These are phyloP conservation scores for Hebeloma cylindrosporum DNA, from an alignment of 768 basidiomycete genomes.

Conservation along the genomic window DNA sequence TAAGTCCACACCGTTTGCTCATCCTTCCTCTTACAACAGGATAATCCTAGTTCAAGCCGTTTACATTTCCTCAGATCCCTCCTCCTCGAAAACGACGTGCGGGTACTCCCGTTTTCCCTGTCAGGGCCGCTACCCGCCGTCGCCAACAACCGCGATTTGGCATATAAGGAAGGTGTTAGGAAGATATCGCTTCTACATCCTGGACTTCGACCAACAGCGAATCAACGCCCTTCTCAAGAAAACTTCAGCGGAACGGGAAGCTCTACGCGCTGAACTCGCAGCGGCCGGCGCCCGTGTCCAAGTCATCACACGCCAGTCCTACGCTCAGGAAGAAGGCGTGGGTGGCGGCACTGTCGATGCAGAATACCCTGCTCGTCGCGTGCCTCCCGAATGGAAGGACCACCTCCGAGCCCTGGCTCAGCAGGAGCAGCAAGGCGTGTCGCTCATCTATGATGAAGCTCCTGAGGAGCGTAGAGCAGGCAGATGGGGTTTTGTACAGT, in stretches of 20 bases:
- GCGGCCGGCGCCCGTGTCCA: slow-evolving; percentile 6
- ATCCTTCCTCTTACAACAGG: neutral
- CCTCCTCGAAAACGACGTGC: slow-evolving; percentile 8
- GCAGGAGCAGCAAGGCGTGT: slow-evolving; percentile 1
- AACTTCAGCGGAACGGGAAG: slow-evolving; percentile 8
- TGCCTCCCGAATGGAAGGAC: slow-evolving; percentile 1
- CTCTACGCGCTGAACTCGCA: slow-evolving; percentile 6
- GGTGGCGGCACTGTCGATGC: slow-evolving; percentile 26
- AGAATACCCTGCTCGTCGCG: slow-evolving; percentile 6
- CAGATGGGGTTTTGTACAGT: slow-evolving; percentile 10
- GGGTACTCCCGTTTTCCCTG: slow-evolving; percentile 13
- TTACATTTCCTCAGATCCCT: slow-evolving; percentile 12
- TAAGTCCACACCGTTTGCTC: neutral
- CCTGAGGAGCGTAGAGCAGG: slow-evolving; percentile 9
- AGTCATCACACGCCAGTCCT: slow-evolving; percentile 16
- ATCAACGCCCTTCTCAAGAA: slow-evolving; percentile 12
- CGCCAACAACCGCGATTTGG: slow-evolving; percentile 12
- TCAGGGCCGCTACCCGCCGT: slow-evolving; percentile 11
- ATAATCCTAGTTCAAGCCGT: slow-evolving; percentile 10
- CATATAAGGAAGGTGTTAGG: slow-evolving; percentile 3
- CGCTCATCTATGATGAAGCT: slow-evolving; percentile 9
- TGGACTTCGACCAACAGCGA: slow-evolving; percentile 12
- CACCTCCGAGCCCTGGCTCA: neutral
- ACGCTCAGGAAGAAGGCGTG: slow-evolving; percentile 31
- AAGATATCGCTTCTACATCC: slow-evolving; percentile 8